Conservation (phyloP, 495 filamentous ascomycete species). For the Podospora conica region DNA sequence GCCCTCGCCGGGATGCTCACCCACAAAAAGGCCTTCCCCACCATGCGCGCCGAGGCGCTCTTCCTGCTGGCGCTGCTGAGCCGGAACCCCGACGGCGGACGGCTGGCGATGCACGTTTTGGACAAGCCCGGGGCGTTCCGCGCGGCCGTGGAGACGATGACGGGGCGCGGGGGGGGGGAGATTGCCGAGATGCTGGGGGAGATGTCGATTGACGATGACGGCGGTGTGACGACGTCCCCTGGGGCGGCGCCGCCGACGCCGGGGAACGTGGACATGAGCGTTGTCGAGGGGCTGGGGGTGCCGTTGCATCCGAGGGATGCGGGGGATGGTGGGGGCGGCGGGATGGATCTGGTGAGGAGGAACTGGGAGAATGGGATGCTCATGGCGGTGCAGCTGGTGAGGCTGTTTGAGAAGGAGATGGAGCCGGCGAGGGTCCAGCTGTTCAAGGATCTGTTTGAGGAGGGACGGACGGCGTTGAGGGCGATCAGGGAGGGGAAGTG, state of each 20-base stretch:
- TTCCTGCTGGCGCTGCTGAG: slow-evolving; percentile 72
- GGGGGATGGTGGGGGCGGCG: not conserved
- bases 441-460: not conserved
- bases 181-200: not conserved
- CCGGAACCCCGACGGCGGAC: slow-evolving; percentile 41
- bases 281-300: slow-evolving; percentile 13
- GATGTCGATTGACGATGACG: not conserved
- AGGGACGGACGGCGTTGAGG: not conserved
- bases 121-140: slow-evolving; percentile 41
- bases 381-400: not conserved
- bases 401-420: not conserved
- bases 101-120: slow-evolving; percentile 45
- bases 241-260: not conserved
- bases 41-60: slow-evolving; percentile 64
- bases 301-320: not conserved
- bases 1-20: slow-evolving; percentile 57
- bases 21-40: slow-evolving; percentile 58
- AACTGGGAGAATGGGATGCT: not conserved
- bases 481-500: not conserved
- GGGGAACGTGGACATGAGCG: not conserved
- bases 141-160: slow-evolving; percentile 47
- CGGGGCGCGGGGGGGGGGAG: slow-evolving; percentile 16
- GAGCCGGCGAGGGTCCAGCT: not conserved
- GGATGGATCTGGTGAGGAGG: not conserved
- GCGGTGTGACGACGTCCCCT: not conserved